Evolutionary conservation across 1,139 yeast species (phyloP).

Genomic region (Protomyces inundatus): DNA sequence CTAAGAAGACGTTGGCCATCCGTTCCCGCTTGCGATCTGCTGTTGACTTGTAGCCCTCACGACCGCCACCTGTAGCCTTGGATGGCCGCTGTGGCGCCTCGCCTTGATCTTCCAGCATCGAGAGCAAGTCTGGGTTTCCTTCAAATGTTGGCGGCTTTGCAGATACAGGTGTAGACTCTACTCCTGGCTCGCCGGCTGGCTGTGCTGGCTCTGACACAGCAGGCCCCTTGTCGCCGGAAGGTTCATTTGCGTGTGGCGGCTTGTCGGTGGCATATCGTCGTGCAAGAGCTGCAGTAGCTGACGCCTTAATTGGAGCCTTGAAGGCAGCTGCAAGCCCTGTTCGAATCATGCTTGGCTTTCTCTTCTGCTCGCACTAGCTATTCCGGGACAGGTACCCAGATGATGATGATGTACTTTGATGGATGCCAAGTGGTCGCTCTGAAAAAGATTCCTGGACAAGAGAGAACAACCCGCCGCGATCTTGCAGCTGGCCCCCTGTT

Average conservation of each 20-base stretch:
- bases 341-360: background rate
- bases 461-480: no score
- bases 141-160: slow-evolving; percentile 14
- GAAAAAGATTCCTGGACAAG: no score
- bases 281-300: background rate
- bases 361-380: no score
- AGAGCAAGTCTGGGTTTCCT: slow-evolving; percentile 15
- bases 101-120: slow-evolving; percentile 14
- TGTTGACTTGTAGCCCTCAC: slow-evolving; percentile 40
- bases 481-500: no score
- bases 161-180: background rate
- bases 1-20: slow-evolving; percentile 64
- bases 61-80: background rate
- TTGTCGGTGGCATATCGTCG: background rate
- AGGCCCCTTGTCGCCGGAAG: background rate
- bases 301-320: background rate
- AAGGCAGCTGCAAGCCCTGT: background rate
- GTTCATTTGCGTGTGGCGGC: background rate
- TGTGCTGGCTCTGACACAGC: background rate
- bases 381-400: no score
- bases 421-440: no score
- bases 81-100: slow-evolving; percentile 9
- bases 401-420: no score
- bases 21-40: slow-evolving; percentile 43
- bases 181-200: background rate